Base-by-base conservation (phyloP, 1,284 basidiomycete genomes). In the Boletellus deceptivus region DNA sequence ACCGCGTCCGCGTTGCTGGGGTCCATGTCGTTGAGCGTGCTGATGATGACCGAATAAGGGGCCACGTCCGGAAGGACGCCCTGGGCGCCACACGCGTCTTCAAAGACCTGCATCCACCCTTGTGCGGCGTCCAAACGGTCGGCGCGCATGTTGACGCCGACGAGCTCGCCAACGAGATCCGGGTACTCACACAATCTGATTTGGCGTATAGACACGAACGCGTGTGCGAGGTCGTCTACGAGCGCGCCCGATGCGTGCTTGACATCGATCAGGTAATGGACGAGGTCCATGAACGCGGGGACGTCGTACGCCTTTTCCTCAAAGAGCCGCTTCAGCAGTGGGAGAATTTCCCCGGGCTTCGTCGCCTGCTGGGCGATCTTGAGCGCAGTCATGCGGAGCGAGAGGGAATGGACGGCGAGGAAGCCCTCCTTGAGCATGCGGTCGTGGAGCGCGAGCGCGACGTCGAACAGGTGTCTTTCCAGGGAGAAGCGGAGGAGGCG, bases 351-450 rank as follows among this genome's bases (percentile, higher is more conserved):
- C 7, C 57, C 49, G 27, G 62, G 47, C 8, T 44, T 50, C 25
- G 50, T 56, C 29, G 47, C 27, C 33, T 46, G 33, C 43, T 52
- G 24, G 13, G 62, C 54, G 54, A 61, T 35, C 4, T 61, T 58
- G 40, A 75, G 60, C 6, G 73, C 69, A 4, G 67, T 47, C 61
- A 82, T 72, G 47, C 70, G 72, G 6, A 75, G 70, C 48, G 73
- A 69, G 10, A 77, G 70, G 10, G 67, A 51, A 8, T 65, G 52
- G 13, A 72, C 64, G 1, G 73, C 69, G 3, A 72, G 43, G 46
- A 75, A 67, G 8, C 73, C 72, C 22, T 74, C 71, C 3, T 64
- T 56, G 17, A 63, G 51, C 75, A 83, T 78, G 16, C 70, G 67
- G 3, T 68, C 58, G 55, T 77, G 72, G 6, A 80, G 62, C 4